Conservation (phyloP, 2,329 filamentous ascomycete species). For the Aureobasidium leucospermi region DNA sequence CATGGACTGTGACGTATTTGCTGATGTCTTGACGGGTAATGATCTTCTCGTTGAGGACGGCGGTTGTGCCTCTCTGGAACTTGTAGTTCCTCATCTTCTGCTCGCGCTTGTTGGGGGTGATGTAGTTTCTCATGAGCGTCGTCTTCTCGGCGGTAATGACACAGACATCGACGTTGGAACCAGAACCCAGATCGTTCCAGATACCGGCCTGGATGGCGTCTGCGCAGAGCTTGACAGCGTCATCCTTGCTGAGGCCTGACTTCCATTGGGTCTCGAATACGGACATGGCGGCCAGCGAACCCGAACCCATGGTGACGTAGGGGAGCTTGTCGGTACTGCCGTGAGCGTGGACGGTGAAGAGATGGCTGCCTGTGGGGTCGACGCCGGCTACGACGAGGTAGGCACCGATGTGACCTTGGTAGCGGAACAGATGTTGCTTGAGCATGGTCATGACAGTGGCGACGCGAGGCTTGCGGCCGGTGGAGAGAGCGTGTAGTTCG, state of each 20-base stretch:
- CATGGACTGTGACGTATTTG: slow-evolving; percentile 88
- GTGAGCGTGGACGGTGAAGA: slow-evolving; percentile 98
- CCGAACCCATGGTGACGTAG: slow-evolving; percentile 98
- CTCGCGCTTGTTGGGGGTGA: slow-evolving; percentile 84
- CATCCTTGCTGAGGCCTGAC: slow-evolving; percentile 64
- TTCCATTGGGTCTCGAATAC: slow-evolving; percentile 98
- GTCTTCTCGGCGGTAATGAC: slow-evolving; percentile 96
- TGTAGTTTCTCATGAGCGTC: slow-evolving; percentile 83
- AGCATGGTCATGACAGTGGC: slow-evolving; percentile 99
- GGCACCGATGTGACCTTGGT: slow-evolving; percentile 95
- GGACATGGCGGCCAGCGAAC: slow-evolving; percentile 92
- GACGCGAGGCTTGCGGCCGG: slow-evolving; percentile 91
- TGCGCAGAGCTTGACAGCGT: slow-evolving; percentile 72
- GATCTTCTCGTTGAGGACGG: slow-evolving; percentile 90
- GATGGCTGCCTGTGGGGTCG: slow-evolving; percentile 87
- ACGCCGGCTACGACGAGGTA: slow-evolving; percentile 96
- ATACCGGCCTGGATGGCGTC: slow-evolving; percentile 94
- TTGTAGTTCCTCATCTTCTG: slow-evolving; percentile 90
- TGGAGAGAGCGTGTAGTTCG: slow-evolving; percentile 93
- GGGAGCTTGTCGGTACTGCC: slow-evolving; percentile 97
- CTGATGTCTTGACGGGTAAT: slow-evolving; percentile 90
- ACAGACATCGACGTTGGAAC: slow-evolving; percentile 94
- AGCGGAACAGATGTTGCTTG: slow-evolving; percentile 97
- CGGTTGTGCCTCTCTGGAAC: slow-evolving; percentile 88
- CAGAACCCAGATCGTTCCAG: slow-evolving; percentile 95